These are phyloP conservation scores for Trametes gibbosa DNA, from an alignment of 768 basidiomycete species.

Conservation along the genomic window DNA sequence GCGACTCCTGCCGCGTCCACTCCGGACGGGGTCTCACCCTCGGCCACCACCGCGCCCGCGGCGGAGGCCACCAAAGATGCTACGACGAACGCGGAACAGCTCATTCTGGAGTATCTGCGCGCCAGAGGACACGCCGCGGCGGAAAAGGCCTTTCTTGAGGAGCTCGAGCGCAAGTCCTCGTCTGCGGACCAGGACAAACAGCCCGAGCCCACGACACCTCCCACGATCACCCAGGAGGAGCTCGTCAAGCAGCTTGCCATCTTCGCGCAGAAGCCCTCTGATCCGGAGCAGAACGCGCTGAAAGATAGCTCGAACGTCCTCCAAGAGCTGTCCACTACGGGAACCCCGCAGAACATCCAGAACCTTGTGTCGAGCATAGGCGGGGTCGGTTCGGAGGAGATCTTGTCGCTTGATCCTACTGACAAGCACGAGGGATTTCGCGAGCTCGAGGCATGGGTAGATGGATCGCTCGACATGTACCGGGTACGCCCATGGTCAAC, in stretches of 20 bases:
- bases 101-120: constrained; percentile 50
- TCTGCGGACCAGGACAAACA: constrained; percentile 34
- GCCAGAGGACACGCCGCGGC: constrained; percentile 44
- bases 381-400: constrained; percentile 78
- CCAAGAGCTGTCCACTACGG: constrained; percentile 65
- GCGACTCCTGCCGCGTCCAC: constrained; percentile 52
- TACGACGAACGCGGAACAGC: constrained; percentile 37
- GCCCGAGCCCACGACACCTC: constrained; percentile 21
- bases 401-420: constrained; percentile 75
- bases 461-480: constrained; percentile 90
- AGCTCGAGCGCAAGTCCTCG: constrained; percentile 31
- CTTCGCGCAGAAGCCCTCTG: constrained; percentile 64
- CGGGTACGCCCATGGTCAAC: constrained; percentile 46
- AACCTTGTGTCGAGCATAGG: constrained; percentile 75
- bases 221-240: constrained; percentile 45
- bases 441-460: constrained; percentile 86
- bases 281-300: constrained; percentile 66
- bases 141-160: constrained; percentile 42
- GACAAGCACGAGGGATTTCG: constrained; percentile 85
- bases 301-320: constrained; percentile 65
- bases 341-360: constrained; percentile 70
- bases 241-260: constrained; percentile 59
- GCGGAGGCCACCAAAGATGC: constrained; percentile 43
- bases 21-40: constrained; percentile 38
- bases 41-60: constrained; percentile 36